These are phyloP conservation scores for Coniochaeta sp. DNA, from an alignment of 2,329 filamentous ascomycete genomes.

Conservation along the genomic window DNA sequence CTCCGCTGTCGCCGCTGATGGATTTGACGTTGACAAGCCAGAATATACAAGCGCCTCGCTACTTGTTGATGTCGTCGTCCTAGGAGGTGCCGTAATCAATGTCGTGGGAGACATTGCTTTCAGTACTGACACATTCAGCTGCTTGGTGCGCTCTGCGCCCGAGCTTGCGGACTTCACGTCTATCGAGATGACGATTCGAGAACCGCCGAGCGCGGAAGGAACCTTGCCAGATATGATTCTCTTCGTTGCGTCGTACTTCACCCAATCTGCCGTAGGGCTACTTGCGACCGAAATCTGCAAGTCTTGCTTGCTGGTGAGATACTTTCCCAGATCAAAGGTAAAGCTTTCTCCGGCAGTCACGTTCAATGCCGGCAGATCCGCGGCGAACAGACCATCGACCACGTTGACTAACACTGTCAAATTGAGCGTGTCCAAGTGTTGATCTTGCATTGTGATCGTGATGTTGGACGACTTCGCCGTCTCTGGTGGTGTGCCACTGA, in stretches of 20 bases:
- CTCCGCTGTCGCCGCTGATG: slow-evolving; percentile 10
- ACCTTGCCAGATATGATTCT: slow-evolving; percentile 32
- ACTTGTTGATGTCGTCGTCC: background rate
- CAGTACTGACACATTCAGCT: slow-evolving; percentile 27
- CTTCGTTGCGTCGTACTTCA: slow-evolving; percentile 24
- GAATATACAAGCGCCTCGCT: background rate
- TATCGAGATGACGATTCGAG: slow-evolving; percentile 17
- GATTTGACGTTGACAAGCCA: background rate
- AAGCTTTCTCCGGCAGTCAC: slow-evolving; percentile 32
- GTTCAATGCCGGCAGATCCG: slow-evolving; percentile 29
- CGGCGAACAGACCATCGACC: slow-evolving; percentile 29
- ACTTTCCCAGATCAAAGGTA: slow-evolving; percentile 31
- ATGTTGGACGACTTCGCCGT: slow-evolving; percentile 54
- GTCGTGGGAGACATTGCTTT: slow-evolving; percentile 11
- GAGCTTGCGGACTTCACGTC: slow-evolving; percentile 24
- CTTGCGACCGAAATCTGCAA: slow-evolving; percentile 27
- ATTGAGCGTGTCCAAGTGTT: slow-evolving; percentile 50
- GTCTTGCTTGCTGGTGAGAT: slow-evolving; percentile 31
- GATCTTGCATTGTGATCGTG: slow-evolving; percentile 50
- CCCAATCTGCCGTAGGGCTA: slow-evolving; percentile 32
- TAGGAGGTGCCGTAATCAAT: background rate
- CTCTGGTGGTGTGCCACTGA: slow-evolving; percentile 59
- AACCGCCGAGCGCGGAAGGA: slow-evolving; percentile 23
- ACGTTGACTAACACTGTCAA: slow-evolving; percentile 36
- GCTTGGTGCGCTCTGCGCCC: slow-evolving; percentile 26